A percentile compares a stretch with the other conserved stretches of the same genome.
phyloP scores from a whole-genome alignment of 441 rosid genomes.

The Melastoma candidum region DNA sequence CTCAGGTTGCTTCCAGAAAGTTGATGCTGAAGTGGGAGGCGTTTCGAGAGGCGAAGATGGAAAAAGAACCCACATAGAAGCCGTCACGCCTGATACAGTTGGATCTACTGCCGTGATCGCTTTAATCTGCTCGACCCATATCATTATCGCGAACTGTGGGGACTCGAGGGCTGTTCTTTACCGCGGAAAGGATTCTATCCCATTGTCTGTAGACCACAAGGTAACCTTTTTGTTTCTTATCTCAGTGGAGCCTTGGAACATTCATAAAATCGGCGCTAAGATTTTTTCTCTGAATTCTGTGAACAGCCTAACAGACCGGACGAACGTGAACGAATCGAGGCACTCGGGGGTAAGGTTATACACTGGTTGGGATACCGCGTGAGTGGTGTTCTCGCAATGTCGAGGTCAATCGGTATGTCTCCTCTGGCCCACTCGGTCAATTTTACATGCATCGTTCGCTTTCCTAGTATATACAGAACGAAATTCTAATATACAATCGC shows the following conservation, averaged over 20 bases:
- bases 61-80: background rate
- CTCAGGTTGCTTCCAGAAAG: conserved; percentile 7
- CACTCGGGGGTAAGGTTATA: conserved; percentile 20
- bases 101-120: conserved; percentile 8
- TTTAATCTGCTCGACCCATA: conserved; percentile 4
- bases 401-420: conserved; percentile 18
- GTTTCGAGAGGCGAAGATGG: background rate
- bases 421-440: background rate
- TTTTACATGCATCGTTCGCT: background rate
- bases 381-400: conserved; percentile 21
- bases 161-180: conserved; percentile 9
- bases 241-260: too few species aligned
- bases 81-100: conserved; percentile 2
- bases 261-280: too few species aligned
- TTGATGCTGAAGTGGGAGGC: background rate
- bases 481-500: background rate
- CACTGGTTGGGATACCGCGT: conserved; percentile 15
- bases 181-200: background rate
- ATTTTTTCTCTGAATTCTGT: conserved; percentile 3
- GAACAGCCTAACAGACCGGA: conserved; percentile 12
- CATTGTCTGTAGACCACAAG: conserved; percentile 5
- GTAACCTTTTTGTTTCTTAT: background rate
- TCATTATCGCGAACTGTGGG: conserved; percentile 2
- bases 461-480: background rate
- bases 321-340: conserved; percentile 14